Base-by-base conservation (phyloP, 768 basidiomycete genomes). In the Dentipellis sp. region DNA sequence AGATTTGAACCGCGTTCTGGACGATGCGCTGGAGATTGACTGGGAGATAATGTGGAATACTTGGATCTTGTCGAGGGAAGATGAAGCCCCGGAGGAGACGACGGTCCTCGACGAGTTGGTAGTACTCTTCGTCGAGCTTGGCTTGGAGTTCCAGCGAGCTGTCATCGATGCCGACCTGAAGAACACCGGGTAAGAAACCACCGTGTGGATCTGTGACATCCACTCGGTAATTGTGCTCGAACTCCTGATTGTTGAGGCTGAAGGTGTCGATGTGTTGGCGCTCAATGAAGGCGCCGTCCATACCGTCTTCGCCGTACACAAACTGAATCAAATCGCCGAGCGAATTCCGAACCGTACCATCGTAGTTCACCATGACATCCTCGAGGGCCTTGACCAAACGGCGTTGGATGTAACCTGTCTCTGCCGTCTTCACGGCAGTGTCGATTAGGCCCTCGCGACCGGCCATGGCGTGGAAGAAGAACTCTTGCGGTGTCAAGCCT, bases 391-490 rank as follows among this genome's bases (percentile, higher is more conserved):
- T 99, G 64, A 99, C 97, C 60, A 99, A 77, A 57, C 95, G 90
- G 65, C 95, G 90, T 69, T 99, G 97, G 65, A 98, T 99, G 69
- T 98, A 98, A 62, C 97, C 97, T 0, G 97, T 98, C 73, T 99
- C 97, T 48, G 97, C 97, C 4, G 97, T 99, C 77, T 99, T 99
- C 69, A 99, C 94, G 40, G 97, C 97, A 3, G 97, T 98, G 78
- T 99, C 97, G 65, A 98, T 97, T 53, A 99, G 73, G 77, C 97
- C 97, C 72, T 98, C 97, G 63, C 97, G 91, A 71, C 97, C 95
- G 64, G 95, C 95, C 95, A 98, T 98, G 56, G 97, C 97, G 70
- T 99, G 97, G 84, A 99, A 98, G 80, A 98, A 98, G 78, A 92
- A 99, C 67, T 99, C 97, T 61, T 97, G 94, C 0, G 97, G 95